phyloP scores from a whole-genome alignment of 306 rosid genomes.

The Alnus rubra region DNA sequence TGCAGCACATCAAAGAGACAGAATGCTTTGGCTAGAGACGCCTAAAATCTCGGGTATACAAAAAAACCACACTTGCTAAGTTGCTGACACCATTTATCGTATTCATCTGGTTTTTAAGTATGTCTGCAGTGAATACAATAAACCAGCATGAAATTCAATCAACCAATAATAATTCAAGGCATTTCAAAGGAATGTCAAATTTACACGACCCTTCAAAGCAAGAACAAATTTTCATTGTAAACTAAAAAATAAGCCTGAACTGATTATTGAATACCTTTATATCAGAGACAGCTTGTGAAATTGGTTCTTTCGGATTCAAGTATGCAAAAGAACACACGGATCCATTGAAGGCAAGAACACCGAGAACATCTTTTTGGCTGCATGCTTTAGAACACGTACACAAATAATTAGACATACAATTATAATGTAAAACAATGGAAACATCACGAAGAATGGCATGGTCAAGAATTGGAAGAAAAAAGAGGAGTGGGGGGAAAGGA shows the following conservation, averaged over 20 bases:
- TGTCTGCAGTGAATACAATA: not conserved
- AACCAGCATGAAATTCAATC: conserved; percentile 14
- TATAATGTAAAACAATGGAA: conserved; percentile 11
- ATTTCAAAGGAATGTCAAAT: conserved; percentile 14
- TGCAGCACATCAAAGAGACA: not conserved
- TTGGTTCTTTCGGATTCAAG: conserved; percentile 71
- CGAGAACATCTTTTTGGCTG: conserved; percentile 69
- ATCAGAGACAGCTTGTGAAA: conserved; percentile 70
- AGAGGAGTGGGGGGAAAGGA: not conserved
- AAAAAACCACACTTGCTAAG: not conserved
- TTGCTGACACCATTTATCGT: not conserved
- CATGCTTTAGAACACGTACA: conserved; percentile 52
- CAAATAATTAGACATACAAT: conserved; percentile 23
- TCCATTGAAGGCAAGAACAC: conserved; percentile 68
- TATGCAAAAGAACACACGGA: conserved; percentile 82
- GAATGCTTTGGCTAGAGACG: not conserved
- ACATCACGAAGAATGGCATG: conserved; percentile 14
- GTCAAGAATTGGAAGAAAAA: not conserved
- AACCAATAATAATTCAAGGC: conserved; percentile 11
- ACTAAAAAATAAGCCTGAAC: not conserved
- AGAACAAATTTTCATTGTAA: not conserved
- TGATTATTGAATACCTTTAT: conserved; percentile 59
- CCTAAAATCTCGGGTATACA: not conserved
- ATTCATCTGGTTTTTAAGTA: not conserved
- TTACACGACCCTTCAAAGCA: conserved; percentile 10